Base-by-base conservation (phyloP, 768 basidiomycete species). In the Boletus subcaerulescens region DNA sequence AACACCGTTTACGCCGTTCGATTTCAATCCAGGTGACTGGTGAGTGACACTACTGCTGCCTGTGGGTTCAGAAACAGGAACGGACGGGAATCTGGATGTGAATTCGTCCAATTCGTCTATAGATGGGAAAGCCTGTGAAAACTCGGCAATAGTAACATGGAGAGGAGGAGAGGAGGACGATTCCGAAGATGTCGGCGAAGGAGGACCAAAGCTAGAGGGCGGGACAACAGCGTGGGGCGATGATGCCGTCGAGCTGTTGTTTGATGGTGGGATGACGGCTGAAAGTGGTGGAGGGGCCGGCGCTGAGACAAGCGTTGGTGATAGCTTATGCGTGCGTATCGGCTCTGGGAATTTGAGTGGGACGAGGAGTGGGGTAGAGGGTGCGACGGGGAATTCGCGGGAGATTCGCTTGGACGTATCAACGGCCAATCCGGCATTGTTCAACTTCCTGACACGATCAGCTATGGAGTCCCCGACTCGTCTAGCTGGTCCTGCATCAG, bases 381-480 rank as follows among this genome's bases (percentile, higher is more conserved):
- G 74, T 31, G 72, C 60, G 47, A 70, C 68, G 35, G 78, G 65
- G 11, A 77, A 55, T 60, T 85, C 83, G 55, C 80, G 82, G 41
- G 85, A 83, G 47, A 78, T 66, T 36, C 82, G 79, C 67, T 87
- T 89, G 13, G 79, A 71, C 15, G 78, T 74, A 26, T 78, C 76
- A 17, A 85, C 77, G 12, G 78, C 74, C 65, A 94, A 70, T 2
- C 93, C 93, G 45, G 81, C 85, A 55, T 82, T 83, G 65, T 86
- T 80, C 18, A 96, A 72, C 15, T 87, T 83, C 60, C 80, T 83
- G 72, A 93, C 79, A 47, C 93, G 82, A 73, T 93, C 92, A 24
- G 88, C 87, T 55, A 96, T 91, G 47, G 83, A 85, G 7, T 77
- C 83, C n/a, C 84, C 86, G 3, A 80, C 62, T 56, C 77, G 77